These are phyloP conservation scores for Neophaeococcomyces mojaviensis DNA, from an alignment of 2,329 filamentous ascomycete genomes.

Conservation along the genomic window DNA sequence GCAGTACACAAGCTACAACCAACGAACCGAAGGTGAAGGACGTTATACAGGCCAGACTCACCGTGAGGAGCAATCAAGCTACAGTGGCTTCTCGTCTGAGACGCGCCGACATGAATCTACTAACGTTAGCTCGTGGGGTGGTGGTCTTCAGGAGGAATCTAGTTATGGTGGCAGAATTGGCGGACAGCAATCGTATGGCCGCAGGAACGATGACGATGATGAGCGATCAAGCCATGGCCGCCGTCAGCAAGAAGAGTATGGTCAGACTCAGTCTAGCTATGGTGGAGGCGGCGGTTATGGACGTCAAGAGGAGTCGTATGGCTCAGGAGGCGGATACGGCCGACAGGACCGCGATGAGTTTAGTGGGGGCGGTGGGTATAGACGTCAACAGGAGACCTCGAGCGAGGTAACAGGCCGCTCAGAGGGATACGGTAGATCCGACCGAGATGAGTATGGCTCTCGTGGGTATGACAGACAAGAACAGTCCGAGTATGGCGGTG, in stretches of 20 bases:
- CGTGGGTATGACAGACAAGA: conserved; percentile 7
- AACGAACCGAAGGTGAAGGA: conserved; percentile 11
- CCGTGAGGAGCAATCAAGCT: conserved; percentile 14
- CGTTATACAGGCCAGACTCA: conserved; percentile 14
- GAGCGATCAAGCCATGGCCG: background rate
- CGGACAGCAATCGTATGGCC: conserved; percentile 15
- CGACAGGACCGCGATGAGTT: background rate
- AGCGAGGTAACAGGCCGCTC: conserved; percentile 3
- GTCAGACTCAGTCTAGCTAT: background rate
- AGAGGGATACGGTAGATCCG: conserved; percentile 5
- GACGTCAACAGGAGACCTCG: conserved; percentile 10
- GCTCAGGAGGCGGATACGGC: conserved; percentile 1
- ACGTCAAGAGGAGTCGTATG: conserved; percentile 7
- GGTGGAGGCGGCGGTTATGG: conserved; percentile 8
- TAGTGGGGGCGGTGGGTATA: conserved; percentile 9
- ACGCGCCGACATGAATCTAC: conserved; percentile 8
- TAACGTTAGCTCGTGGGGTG: conserved; percentile 8
- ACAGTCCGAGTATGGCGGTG: background rate
- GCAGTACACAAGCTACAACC: conserved; percentile 20
- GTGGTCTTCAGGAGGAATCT: conserved; percentile 16
- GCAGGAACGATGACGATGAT: conserved; percentile 14
- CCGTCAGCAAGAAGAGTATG: conserved; percentile 5
- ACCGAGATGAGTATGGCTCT: conserved; percentile 6
- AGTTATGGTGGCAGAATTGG: conserved; percentile 13
- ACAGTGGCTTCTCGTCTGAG: conserved; percentile 15